Evolutionary conservation across 2,329 filamentous ascomycete species (phyloP), one percentile per base, ranked within the genome.

Genomic region (Aspergillus japonicus): DNA sequence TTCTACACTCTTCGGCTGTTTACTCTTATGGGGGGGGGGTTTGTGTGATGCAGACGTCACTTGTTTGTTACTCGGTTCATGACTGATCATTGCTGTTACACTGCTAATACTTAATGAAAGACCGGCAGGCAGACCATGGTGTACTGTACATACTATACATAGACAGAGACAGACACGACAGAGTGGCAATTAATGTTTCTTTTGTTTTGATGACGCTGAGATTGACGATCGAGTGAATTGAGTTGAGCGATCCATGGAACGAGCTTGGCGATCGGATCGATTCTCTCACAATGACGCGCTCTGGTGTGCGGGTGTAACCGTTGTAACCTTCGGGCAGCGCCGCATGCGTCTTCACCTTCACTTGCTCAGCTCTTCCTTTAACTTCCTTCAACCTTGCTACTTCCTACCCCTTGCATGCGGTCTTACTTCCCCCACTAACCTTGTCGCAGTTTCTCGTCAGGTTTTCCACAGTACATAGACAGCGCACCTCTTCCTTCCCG

Each of bases 241-340:
- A 6, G 39, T 42, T 42, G 33, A 16, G 33, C 11, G 11, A 35
- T 12, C 33, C 33, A 35, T 35, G 33, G 33, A 35, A 35, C 7
- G 7, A 29, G 26, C 26, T 35, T 11, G 33, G 16, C 14, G 16
- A 16, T 7, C 2, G 2, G 26, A 29, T 29, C 7, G 26, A 50
- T 50, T 16, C 14, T 50, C 48, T 50, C 48, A 50, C 48, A 5
- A 50, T 50, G 48, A 50, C 48, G 48, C 48, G 48, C 48, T 50
- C 48, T 29, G 26, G 3, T 50, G 48, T 12, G 12, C 24, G 47
- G 19, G 47, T 49, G 48, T 21, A 16, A 49, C n/a, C 47, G 21
- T 21, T 2, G 21, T 21, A 21, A 21, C n/a, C n/a, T 49, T n/a
- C 6, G 12, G 47, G 4, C 47, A n/a, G 14, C 26, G 24, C 48